phyloP scores from a whole-genome alignment of 1,284 basidiomycete genomes.

The Porodaedalea pini region DNA sequence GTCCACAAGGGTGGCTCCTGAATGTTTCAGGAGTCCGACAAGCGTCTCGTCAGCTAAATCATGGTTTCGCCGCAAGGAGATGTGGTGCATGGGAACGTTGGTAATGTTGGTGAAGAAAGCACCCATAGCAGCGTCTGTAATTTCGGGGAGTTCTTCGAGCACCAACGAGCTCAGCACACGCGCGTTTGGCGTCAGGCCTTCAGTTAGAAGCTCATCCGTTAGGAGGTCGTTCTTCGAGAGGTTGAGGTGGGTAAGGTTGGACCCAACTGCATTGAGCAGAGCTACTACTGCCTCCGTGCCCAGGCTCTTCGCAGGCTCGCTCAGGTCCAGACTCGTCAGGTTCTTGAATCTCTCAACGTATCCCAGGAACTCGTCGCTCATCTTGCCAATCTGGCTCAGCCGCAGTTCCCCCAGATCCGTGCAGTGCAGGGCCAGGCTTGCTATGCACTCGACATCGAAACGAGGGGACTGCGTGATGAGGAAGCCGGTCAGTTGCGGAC shows the following conservation, averaged over 20 bases:
- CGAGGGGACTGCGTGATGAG: conserved; percentile 85
- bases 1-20: conserved; percentile 54
- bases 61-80: conserved; percentile 65
- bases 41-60: conserved; percentile 59
- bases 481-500: conserved; percentile 65
- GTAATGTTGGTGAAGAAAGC: conserved; percentile 55
- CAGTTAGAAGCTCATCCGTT: conserved; percentile 53
- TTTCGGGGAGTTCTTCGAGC: conserved; percentile 54
- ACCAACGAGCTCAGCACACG: conserved; percentile 52
- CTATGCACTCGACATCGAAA: conserved; percentile 74
- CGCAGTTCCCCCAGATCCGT: conserved; percentile 65
- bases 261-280: conserved; percentile 53
- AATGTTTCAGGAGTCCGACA: conserved; percentile 65
- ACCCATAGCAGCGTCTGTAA: conserved; percentile 70
- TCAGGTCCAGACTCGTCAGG: conserved; percentile 59
- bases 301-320: conserved; percentile 48
- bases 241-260: conserved; percentile 51
- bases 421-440: conserved; percentile 62
- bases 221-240: conserved; percentile 62
- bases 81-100: conserved; percentile 44
- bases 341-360: conserved; percentile 45
- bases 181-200: conserved; percentile 59
- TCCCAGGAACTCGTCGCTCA: conserved; percentile 63
- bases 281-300: conserved; percentile 56
- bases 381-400: conserved; percentile 75